Evolutionary conservation across 2,329 filamentous ascomycete species (phyloP), one percentile per base, ranked within the genome.

Genomic region (Aspergillus glaucus): DNA sequence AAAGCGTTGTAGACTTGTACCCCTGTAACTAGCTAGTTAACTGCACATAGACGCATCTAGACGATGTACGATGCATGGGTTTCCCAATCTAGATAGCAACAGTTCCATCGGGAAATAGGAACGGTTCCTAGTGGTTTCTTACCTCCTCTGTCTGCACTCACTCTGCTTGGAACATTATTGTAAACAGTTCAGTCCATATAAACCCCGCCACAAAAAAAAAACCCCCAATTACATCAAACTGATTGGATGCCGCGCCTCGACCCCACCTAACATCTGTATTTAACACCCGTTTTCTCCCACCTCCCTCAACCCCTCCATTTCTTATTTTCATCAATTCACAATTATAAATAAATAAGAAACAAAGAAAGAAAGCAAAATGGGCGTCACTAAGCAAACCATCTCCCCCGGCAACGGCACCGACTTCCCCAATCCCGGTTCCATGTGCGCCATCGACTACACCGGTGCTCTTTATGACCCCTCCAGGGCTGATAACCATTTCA

Each of bases 391-490:
- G 77, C 79, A 77, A 44, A 70, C 80, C 55, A 68, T 84, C 60
- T 64, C 72, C 32, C 70, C 79, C 54, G 91, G 92, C 63, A 78
- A 79, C 62, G 75, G 75, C 50, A 77, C 78, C 49, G 67, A 82
- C 61, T 75, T 71, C 56, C 87, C 92, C 50, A 65, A 72, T 56
- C 62, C 65, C 14, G 86, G 88, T 57, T 83, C 96, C 68, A 81
- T 73, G 22, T 88, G 97, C 63, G 81, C 80, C 64, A 95, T 97
- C 65, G 82, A 93, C 73, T 97, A 97, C 79, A 93, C 86, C 39
- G 93, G 93, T 62, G 95, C 77, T 73, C 79, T 97, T 55, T 87
- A 86, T 72, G 85, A 94, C 63, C 63, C 75, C 19, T 72, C 64
- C 55, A 72, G 81, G 67, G 70, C 79, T 15, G 76, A 81, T 50